Percentiles rank a stretch among this genome's conserved stretches.
Conservation (phyloP, 768 basidiomycete genomes). For the Pisolithus tinctorius region DNA sequence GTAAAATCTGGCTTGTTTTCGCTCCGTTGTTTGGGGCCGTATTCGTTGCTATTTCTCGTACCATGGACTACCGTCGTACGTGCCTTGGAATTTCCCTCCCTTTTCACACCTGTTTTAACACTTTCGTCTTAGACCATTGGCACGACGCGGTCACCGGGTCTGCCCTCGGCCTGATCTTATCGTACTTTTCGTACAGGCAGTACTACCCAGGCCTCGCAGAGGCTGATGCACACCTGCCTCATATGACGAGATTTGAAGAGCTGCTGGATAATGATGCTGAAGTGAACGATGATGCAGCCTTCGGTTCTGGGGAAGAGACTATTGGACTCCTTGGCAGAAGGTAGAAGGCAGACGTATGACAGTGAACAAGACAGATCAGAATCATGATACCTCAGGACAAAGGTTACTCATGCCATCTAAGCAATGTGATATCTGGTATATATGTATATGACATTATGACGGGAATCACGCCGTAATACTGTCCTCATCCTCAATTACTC, state of each 20-base stretch:
- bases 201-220: slow-evolving; percentile 68
- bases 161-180: slow-evolving; percentile 60
- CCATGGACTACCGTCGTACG: slow-evolving; percentile 87
- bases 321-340: slow-evolving; percentile 13
- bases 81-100: slow-evolving; percentile 5
- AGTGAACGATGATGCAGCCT: not conserved
- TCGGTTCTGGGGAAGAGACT: slow-evolving; percentile 9
- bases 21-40: slow-evolving; percentile 69
- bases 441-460: not conserved
- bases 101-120: not conserved
- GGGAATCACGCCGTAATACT: not conserved
- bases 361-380: not conserved
- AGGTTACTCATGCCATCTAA: no score
- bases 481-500: slow-evolving; percentile 5
- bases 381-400: no score
- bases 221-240: slow-evolving; percentile 54
- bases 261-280: slow-evolving; percentile 9
- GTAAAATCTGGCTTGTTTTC: slow-evolving; percentile 79
- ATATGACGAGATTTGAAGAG: slow-evolving; percentile 56
- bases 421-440: no score
- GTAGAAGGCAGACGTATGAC: slow-evolving; percentile 6
- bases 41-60: slow-evolving; percentile 75
- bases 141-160: slow-evolving; percentile 82
- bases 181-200: slow-evolving; percentile 75
- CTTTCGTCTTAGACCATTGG: slow-evolving; percentile 68